Base-by-base conservation (phyloP, 345 rosid species). In the Pistacia atlantica region DNA sequence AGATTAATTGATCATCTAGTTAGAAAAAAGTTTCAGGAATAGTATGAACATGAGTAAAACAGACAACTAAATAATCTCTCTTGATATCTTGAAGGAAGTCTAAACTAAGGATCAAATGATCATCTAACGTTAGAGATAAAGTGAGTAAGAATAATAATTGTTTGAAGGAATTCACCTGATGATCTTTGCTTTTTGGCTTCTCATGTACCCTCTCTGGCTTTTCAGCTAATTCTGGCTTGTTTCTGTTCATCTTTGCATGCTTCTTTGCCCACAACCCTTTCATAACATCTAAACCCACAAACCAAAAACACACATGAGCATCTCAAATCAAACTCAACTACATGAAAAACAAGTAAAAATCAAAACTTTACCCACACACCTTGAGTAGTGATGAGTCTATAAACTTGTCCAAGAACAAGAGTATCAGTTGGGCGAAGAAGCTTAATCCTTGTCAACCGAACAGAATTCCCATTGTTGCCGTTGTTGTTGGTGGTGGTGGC, bases 361-460 rank as follows among this genome's bases (percentile, higher is more conserved):
- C 14, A 25, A 4, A 3, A 65, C 18, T 5, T 14, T 28, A 73
- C 3, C 2, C 55, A 51, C 52, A 31, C 18, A 91, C 99, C 99
- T 90, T 90, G 86, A 63, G 89, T 51, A 18, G 96, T 90, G 76
- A 93, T 84, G 81, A 95, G 99, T 58, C 98, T 87, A 75, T 95
- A 93, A 72, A 88, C 90, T 46, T 92, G 93, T 67, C 99, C 98
- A 45, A 90, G 93, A 67, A 72, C 84, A 48, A 95, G 95, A 46
- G 90, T 85, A 69, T 95, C 98, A 0, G 93, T 89, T 0, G 99
- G 97, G 22, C 91, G 87, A 74, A 95, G 99, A 56, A 95, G 99
- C 90, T 95, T 95, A 55, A 95, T 95, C 81, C 90, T 81, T 9
- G 99, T 95, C 14, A 95, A 75, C 35, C 98, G 82, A 60, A 95